Percentiles rank a stretch among this genome's conserved stretches.
These are phyloP conservation scores for Aspergillus costaricaensis DNA, from an alignment of 2,329 filamentous ascomycete species.

Conservation along the genomic window DNA sequence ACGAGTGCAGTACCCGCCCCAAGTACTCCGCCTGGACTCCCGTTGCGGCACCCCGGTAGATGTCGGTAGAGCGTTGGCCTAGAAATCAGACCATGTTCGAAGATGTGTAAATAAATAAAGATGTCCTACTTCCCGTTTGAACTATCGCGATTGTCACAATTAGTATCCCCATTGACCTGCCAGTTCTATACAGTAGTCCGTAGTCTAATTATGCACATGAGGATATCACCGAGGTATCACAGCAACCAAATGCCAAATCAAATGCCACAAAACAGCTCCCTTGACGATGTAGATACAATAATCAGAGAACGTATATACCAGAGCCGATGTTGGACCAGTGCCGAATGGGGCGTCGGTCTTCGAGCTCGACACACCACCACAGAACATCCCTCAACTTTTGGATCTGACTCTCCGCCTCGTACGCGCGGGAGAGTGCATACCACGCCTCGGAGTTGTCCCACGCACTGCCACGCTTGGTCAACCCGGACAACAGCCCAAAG, in stretches of 20 bases:
- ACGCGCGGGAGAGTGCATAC: constrained; percentile 81
- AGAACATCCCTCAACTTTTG: constrained; percentile 90
- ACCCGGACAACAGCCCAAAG: constrained; percentile 74
- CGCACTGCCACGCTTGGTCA: constrained; percentile 81
- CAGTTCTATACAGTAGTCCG: constrained; percentile 9
- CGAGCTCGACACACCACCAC: constrained; percentile 97
- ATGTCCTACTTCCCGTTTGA: constrained; percentile 31
- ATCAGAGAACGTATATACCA: constrained; percentile 65
- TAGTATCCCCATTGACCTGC: constrained; percentile 2
- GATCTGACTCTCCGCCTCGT: constrained; percentile 81
- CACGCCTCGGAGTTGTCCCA: constrained; percentile 96
- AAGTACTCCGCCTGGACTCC: constrained; percentile 40
- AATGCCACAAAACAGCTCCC: constrained; percentile 14
- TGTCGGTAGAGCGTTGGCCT: background rate
- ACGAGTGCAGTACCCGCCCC: constrained; percentile 30
- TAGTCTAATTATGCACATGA: constrained; percentile 17
- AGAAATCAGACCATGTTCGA: constrained; percentile 9
- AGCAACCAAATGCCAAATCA: constrained; percentile 17
- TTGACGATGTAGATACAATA: background rate
- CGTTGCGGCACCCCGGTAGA: constrained; percentile 40
- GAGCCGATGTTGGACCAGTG: constrained; percentile 72
- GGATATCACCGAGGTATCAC: constrained; percentile 32
- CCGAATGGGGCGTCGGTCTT: constrained; percentile 78
- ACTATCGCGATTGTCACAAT: constrained; percentile 18
- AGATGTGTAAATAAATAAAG: constrained; percentile 39